Evolutionary conservation across 2,329 filamentous ascomycete species (phyloP).

Genomic region (Periconia macrospinosa): DNA sequence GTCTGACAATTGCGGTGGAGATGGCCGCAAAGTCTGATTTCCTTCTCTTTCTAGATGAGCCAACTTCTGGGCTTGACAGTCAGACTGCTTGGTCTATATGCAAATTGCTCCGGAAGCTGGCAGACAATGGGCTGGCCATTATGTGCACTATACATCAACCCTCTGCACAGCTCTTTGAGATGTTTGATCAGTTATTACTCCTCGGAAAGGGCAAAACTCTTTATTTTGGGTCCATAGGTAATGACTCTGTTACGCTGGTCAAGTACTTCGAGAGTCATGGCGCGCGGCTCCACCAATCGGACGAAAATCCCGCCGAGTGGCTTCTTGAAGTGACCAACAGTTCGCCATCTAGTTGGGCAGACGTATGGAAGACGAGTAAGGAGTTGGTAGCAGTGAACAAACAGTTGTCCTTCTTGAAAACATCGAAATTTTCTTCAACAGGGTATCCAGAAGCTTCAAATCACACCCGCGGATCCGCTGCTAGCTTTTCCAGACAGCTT

Average conservation of each 20-base stretch:
- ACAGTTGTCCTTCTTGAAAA: too few species aligned
- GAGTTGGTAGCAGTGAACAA: too few species aligned
- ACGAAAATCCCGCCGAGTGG: too few species aligned
- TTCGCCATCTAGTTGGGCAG: too few species aligned
- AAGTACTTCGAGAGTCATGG: slow-evolving; percentile 77
- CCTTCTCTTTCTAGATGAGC: slow-evolving; percentile 90
- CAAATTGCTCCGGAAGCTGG: slow-evolving; percentile 84
- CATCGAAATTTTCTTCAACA: too few species aligned
- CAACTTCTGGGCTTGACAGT: slow-evolving; percentile 91
- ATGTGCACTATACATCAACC: slow-evolving; percentile 98
- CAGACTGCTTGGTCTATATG: slow-evolving; percentile 93
- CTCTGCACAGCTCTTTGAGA: slow-evolving; percentile 89
- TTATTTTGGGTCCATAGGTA: slow-evolving; percentile 79
- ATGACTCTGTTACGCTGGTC: slow-evolving; percentile 67
- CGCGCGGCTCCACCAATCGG: slow-evolving; percentile 24
- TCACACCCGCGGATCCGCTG: too few species aligned
- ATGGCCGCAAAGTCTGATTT: slow-evolving; percentile 88
- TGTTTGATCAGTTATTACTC: slow-evolving; percentile 81
- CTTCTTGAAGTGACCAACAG: too few species aligned
- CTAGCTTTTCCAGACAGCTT: slow-evolving; percentile 56
- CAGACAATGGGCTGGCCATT: slow-evolving; percentile 79
- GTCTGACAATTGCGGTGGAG: slow-evolving; percentile 91
- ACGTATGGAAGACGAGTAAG: too few species aligned
- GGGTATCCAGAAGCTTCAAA: slow-evolving; percentile 38
- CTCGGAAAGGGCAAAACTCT: slow-evolving; percentile 75